Percentiles rank a stretch among this genome's conserved stretches.
These are phyloP conservation scores for Penicillium brasilianum DNA, from an alignment of 2,329 filamentous ascomycete species.

Conservation along the genomic window DNA sequence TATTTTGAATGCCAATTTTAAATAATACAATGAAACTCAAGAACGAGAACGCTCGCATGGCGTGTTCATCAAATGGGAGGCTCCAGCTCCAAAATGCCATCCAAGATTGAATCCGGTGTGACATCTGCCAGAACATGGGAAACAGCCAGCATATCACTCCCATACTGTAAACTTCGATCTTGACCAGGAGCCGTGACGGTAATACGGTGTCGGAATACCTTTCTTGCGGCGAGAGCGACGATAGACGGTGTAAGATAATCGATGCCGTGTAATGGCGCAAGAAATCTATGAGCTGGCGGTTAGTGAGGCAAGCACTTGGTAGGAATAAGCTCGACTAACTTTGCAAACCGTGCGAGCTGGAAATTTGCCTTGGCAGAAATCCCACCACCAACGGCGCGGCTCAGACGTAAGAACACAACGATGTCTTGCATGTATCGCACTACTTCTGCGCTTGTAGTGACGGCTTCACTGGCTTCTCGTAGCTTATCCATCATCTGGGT, in stretches of 20 bases:
- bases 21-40: not conserved
- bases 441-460: constrained; percentile 75
- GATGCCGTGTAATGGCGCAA: constrained; percentile 81
- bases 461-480: constrained; percentile 60
- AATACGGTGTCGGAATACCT: constrained; percentile 87
- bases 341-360: constrained; percentile 72
- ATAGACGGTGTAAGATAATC: constrained; percentile 84
- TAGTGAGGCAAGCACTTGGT: not conserved
- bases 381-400: constrained; percentile 80
- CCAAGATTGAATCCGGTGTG: constrained; percentile 61
- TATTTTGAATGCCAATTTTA: not conserved
- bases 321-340: constrained; percentile 42
- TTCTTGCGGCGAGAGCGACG: constrained; percentile 78
- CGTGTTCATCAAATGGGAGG: constrained; percentile 53
- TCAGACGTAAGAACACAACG: constrained; percentile 81
- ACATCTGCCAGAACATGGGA: constrained; percentile 66
- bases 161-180: constrained; percentile 92
- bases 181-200: constrained; percentile 69
- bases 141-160: constrained; percentile 75
- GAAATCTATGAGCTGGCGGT: constrained; percentile 36
- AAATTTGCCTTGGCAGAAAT: constrained; percentile 78
- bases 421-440: constrained; percentile 86
- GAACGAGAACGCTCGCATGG: not conserved
- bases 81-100: constrained; percentile 64
- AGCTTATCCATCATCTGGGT: constrained; percentile 60